Conservation (phyloP, 139 green algal genomes). For the Desmodesmus armatus region DNA sequence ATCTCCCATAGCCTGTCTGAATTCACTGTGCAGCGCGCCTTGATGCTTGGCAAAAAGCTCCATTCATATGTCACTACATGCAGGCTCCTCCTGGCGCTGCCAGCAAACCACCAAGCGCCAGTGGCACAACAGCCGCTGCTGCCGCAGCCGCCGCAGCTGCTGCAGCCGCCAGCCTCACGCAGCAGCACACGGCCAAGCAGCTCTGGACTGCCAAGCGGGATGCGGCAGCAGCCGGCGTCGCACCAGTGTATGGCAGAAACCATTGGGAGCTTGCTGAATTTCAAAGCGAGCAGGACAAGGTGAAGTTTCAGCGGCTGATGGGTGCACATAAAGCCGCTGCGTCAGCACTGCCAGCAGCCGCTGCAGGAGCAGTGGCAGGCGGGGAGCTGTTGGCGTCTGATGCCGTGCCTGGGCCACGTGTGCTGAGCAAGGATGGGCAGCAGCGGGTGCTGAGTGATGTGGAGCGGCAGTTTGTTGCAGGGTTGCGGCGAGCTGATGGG, state of each 20-base stretch:
- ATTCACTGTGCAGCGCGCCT: no score
- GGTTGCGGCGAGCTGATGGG: conserved; percentile 50
- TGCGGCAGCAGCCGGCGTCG: conserved; percentile 17
- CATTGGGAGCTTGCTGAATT: conserved; percentile 63
- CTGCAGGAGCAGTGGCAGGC: not conserved
- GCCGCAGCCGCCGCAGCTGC: not conserved
- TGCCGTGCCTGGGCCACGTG: not conserved
- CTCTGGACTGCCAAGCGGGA: conserved; percentile 34
- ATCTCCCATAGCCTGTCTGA: no score
- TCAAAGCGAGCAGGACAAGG: conserved; percentile 22
- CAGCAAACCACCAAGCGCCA: no score
- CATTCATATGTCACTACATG: no score
- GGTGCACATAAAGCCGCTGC: conserved; percentile 33
- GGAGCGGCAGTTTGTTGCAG: conserved; percentile 58
- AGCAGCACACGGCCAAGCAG: conserved; percentile 22
- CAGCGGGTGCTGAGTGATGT: conserved; percentile 53
- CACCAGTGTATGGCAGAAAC: conserved; percentile 44
- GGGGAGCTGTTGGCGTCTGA: not conserved
- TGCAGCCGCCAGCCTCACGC: not conserved
- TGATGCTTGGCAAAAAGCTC: no score
- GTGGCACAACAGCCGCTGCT: not conserved
- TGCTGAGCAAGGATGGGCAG: conserved; percentile 46
- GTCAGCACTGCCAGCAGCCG: not conserved
- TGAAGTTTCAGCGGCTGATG: conserved; percentile 63
- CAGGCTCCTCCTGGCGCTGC: not conserved